phyloP scores from a whole-genome alignment of 371 early-diverging fungal genomes.

The Haplosporangium sp. region DNA sequence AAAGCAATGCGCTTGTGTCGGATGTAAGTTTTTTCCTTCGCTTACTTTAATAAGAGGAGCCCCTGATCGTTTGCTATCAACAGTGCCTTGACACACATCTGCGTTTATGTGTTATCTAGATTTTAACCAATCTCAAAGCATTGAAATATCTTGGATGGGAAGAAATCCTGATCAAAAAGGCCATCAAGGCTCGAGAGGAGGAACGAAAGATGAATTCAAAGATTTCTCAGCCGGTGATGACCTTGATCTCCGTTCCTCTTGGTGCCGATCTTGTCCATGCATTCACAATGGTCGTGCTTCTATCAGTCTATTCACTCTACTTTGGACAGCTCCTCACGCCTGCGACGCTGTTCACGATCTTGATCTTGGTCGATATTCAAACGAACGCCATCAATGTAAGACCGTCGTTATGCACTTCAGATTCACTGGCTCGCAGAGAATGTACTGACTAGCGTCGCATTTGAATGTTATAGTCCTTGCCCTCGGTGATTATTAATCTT shows the following conservation, averaged over 20 bases:
- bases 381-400: constrained; percentile 47
- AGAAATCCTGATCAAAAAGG: constrained; percentile 34
- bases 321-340: constrained; percentile 39
- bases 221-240: constrained; percentile 40
- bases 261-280: constrained; percentile 53
- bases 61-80: background rate
- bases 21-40: constrained; percentile 26
- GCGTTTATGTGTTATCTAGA: constrained; percentile 19
- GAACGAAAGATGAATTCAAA: constrained; percentile 35
- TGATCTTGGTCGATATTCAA: constrained; percentile 47
- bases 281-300: constrained; percentile 33
- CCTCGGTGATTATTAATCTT: constrained; percentile 21
- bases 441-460: background rate
- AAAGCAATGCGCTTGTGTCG: constrained; percentile 43
- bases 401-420: background rate
- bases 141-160: constrained; percentile 53
- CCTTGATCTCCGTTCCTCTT: constrained; percentile 49
- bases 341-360: constrained; percentile 32
- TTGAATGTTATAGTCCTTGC: constrained; percentile 22
- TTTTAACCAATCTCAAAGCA: constrained; percentile 47
- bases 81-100: background rate
- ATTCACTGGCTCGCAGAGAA: background rate
- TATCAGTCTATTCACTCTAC: constrained; percentile 21
- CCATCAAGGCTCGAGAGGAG: constrained; percentile 30
- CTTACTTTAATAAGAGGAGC: background rate